A percentile compares a stretch with the other conserved stretches of the same genome.
phyloP scores from a whole-genome alignment of 352 stramenopile genomes.

The Pythium insidiosum region DNA sequence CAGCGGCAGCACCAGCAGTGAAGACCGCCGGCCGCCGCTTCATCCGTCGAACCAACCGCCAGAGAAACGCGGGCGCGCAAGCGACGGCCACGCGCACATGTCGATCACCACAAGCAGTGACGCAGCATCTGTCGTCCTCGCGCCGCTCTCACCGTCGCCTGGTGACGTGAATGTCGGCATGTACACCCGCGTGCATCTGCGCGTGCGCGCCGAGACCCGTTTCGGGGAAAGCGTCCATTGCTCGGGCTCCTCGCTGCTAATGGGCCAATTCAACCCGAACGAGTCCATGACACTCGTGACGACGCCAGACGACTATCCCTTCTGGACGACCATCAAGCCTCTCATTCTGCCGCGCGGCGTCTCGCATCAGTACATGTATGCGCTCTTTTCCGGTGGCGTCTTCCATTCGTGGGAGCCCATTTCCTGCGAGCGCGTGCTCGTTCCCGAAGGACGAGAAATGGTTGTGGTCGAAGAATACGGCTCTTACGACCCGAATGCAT shows the following conservation, averaged over 20 bases:
- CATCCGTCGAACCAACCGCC: slow-evolving; percentile 28
- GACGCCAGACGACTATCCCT: slow-evolving; percentile 93
- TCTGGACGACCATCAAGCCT: slow-evolving; percentile 92
- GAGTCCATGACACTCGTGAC: slow-evolving; percentile 93
- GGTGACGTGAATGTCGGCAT: slow-evolving; percentile 76
- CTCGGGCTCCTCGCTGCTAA: slow-evolving; percentile 75
- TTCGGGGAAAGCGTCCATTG: slow-evolving; percentile 74
- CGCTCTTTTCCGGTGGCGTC: slow-evolving; percentile 75
- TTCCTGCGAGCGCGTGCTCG: slow-evolving; percentile 53
- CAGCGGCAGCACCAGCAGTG: neutral
- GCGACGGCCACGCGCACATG: too few species aligned
- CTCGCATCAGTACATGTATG: slow-evolving; percentile 88
- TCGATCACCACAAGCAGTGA: too few species aligned
- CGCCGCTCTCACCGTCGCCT: slow-evolving; percentile 10
- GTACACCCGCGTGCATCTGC: slow-evolving; percentile 76
- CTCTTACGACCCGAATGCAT: slow-evolving; percentile 52
- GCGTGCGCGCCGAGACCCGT: slow-evolving; percentile 56
- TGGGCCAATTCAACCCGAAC: slow-evolving; percentile 85
- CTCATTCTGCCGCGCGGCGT: slow-evolving; percentile 87
- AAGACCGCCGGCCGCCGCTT: slow-evolving; percentile 41
- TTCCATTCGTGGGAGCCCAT: slow-evolving; percentile 84
- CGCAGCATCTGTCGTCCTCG: slow-evolving; percentile 7
- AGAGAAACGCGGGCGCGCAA: slow-evolving; percentile 32
- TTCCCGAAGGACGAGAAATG: slow-evolving; percentile 77
- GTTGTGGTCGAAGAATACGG: slow-evolving; percentile 71